These are phyloP conservation scores for Colletotrichum kahawae DNA, from an alignment of 2,329 filamentous ascomycete genomes.

Conservation along the genomic window DNA sequence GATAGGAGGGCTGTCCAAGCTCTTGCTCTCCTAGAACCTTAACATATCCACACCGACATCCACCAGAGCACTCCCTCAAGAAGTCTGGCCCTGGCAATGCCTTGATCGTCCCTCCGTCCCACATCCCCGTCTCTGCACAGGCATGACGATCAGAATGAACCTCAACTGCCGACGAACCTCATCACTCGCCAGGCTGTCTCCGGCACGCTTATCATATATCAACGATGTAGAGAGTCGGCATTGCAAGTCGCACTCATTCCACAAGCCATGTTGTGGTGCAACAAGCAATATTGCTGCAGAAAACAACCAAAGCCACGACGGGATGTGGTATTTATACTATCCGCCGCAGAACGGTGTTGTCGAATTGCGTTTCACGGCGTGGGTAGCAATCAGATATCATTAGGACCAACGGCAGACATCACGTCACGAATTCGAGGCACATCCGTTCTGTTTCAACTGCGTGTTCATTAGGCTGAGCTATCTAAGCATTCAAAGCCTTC, in stretches of 20 bases:
- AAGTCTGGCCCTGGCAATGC: fast-evolving
- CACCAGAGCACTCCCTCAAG: not conserved
- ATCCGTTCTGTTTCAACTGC: not conserved
- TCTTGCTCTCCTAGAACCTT: not conserved
- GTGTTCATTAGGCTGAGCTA: conserved; percentile 23
- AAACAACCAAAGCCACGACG: not conserved
- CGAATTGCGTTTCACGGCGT: no score
- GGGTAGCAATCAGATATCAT: no score
- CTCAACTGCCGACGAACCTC: not conserved
- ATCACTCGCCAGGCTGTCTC: not conserved
- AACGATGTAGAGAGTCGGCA: not conserved
- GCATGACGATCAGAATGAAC: not conserved
- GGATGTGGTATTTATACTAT: not conserved
- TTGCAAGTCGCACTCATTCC: not conserved
- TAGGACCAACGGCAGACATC: not conserved
- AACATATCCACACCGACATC: not conserved
- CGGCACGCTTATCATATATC: not conserved
- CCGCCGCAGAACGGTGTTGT: no score
- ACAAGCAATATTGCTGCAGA: not conserved
- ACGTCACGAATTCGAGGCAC: not conserved
- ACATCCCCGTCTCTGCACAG: fast-evolving
- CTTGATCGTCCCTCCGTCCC: not conserved
- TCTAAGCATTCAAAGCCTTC: conserved; percentile 24
- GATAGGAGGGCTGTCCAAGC: not conserved
- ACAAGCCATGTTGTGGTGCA: fast-evolving